A percentile compares a stretch with the other conserved stretches of the same genome.
Conservation (phyloP, 2,329 filamentous ascomycete genomes). For the Pseudomassariella vexata region DNA sequence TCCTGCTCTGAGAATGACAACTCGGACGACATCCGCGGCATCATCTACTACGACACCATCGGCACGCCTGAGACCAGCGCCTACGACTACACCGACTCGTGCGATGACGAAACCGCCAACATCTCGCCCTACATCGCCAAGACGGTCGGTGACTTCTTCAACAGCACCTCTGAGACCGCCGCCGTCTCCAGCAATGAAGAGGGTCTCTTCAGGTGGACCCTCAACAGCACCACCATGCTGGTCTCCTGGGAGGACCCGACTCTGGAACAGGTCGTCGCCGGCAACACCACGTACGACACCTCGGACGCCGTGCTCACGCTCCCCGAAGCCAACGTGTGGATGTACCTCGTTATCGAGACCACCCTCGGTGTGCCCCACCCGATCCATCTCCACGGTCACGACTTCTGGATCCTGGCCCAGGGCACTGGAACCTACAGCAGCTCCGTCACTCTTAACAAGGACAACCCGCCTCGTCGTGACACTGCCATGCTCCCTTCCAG, state of each 20-base stretch:
- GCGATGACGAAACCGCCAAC: conserved; percentile 25
- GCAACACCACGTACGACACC: conserved; percentile 15
- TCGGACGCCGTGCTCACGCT: conserved; percentile 25
- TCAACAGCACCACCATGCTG: conserved; percentile 41
- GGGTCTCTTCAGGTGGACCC: conserved; percentile 39
- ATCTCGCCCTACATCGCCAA: conserved; percentile 30
- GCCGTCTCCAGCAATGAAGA: conserved; percentile 1
- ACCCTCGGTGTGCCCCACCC: conserved; percentile 8
- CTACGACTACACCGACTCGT: conserved; percentile 17
- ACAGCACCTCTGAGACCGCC: conserved; percentile 17
- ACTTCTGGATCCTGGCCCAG: conserved; percentile 33
- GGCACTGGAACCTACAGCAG: conserved; percentile 21
- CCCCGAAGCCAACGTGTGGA: conserved; percentile 23
- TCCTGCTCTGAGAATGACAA: conserved; percentile 26
- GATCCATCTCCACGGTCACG: conserved; percentile 30
- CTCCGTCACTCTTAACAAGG: conserved; percentile 24
- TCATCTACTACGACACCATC: conserved; percentile 31
- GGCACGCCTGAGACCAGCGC: conserved; percentile 9
- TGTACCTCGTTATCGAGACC: conserved; percentile 27
- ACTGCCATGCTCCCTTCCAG: conserved; percentile 37
- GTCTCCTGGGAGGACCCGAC: conserved; percentile 44
- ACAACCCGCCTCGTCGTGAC: conserved; percentile 44
- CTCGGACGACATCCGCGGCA: conserved; percentile 3
- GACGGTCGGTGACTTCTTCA: conserved; percentile 20
- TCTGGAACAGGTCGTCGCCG: conserved; percentile 24